These are phyloP conservation scores for Leucogyrophana mollusca DNA, from an alignment of 768 basidiomycete genomes.

Conservation along the genomic window DNA sequence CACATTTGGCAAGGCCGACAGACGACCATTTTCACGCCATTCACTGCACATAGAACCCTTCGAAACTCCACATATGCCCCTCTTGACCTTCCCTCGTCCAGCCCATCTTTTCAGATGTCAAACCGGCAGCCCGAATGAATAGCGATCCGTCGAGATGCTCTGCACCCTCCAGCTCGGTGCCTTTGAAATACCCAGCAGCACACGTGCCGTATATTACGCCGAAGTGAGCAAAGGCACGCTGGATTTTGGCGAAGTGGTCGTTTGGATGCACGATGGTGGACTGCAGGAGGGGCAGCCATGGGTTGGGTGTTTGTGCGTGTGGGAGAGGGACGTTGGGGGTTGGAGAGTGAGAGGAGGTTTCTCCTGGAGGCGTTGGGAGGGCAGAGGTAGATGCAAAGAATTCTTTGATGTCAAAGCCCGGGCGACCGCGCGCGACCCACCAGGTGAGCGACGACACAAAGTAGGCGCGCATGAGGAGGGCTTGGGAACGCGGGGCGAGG, in stretches of 20 bases:
- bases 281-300: conserved; percentile 53
- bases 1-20: too few species aligned
- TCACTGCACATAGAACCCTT: conserved; percentile 1
- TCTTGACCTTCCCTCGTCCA: conserved; percentile 22
- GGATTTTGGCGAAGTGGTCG: conserved; percentile 45
- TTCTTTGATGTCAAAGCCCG: conserved; percentile 39
- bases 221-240: conserved; percentile 43
- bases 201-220: conserved; percentile 37
- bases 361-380: neutral
- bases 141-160: conserved; percentile 55
- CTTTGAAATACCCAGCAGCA: conserved; percentile 15
- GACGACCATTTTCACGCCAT: too few species aligned
- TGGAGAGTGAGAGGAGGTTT: neutral
- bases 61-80: neutral
- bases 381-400: conserved; percentile 41
- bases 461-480: conserved; percentile 49
- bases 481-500: conserved; percentile 39
- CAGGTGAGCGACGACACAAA: conserved; percentile 41
- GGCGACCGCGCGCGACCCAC: conserved; percentile 51
- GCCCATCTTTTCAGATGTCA: conserved; percentile 39
- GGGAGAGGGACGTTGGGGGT: neutral
- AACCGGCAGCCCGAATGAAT: conserved; percentile 50
- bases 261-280: conserved; percentile 48
- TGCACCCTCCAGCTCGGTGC: conserved; percentile 28
- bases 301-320: conserved; percentile 34